Base-by-base conservation (phyloP, 805 yeast species). In the Kazachstania bromeliacearum region DNA sequence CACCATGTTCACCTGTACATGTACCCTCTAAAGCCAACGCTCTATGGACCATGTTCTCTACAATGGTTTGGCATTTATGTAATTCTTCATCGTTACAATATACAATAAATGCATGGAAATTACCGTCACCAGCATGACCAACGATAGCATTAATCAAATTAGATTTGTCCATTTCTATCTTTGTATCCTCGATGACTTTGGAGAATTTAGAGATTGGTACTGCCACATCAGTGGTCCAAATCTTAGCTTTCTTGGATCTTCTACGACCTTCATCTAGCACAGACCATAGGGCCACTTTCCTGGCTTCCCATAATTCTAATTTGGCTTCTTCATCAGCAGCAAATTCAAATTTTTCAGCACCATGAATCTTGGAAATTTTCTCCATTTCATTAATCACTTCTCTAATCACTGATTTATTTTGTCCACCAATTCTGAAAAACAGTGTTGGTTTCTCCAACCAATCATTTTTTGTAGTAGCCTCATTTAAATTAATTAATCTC, bases 51-150 rank as follows among this genome's bases (percentile, higher is more conserved):
- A 84, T 76, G 34, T 71, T 64, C 19, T 69, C 67, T 10, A 79
- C 77, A 9, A 79, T 48, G 9, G 53, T 48, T 40, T 71, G 69
- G 3, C 75, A 78, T 16, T 55, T 56, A 1, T 60, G 57, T 14
- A 62, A 47, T 44, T 75, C 71, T 15, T 70, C 69, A 0, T 74
- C 73, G 34, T 67, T 68, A 31, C 66, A 68, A 55, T 76, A 79
- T 5, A 79, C 61, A 17, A 82, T 67, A 41, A 79, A 65, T 25
- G 81, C 73, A 50, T 83, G 94, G 57, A 82, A 74, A 56, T 83
- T 83, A 24, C 92, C 92, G 54, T 83, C 94, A 21, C 92, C 92
- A 29, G 81, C 84, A 57, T 83, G 94, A 5, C 89, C 89, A 29
- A 82, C 73, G 21, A 78, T 71, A 1, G 84, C 74, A 33, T 75